Evolutionary conservation across 1,284 basidiomycete genomes (phyloP), one percentile per base, ranked within the genome.

Genomic region (Marasmius tenuissimus): DNA sequence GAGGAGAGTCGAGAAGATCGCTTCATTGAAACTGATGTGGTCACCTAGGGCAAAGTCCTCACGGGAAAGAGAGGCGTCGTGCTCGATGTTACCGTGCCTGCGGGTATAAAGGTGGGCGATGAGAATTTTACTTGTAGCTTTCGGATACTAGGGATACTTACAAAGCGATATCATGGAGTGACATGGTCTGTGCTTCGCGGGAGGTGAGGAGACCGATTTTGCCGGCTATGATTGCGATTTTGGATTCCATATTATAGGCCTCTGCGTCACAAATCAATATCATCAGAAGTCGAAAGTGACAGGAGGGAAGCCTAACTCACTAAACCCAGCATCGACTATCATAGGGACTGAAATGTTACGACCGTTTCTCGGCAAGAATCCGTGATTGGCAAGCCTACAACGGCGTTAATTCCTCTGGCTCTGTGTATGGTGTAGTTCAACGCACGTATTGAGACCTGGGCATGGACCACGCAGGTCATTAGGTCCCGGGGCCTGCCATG

Each of bases 1-100:
- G 18, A 39, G n/a, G 12, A 57, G 55, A 5, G 55, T 57, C 8
- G n/a, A n/a, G n/a, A 57, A 57, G 38, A 57, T 42, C 11, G 38
- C 27, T 22, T 57, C 40, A 57, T 68, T 66, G 66, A 68, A 69
- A 35, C 61, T 54, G 45, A 65, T 52, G 48, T 67, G 67, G 52
- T 67, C 65, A 1, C 67, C 66, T 40, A 60, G 52, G 39, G 57
- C 57, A 37, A 39, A 57, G 55, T 69, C 68, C 5, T 42, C 50
- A 42, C 68, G 65, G 35, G 69, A 67, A 47, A 68, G 38, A 22
- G 67, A 69, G 20, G 64, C 69, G 57, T 70, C 68, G 58, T 68
- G 66, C 57, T 70, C 67, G n/a, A 68, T 61, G 47, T 59, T 61
- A 10, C 61, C 65, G 60, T 70, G 69, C 0, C 67, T 69, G 38